Evolutionary conservation across 805 yeast species (phyloP).

Genomic region (Metschnikowia similis): DNA sequence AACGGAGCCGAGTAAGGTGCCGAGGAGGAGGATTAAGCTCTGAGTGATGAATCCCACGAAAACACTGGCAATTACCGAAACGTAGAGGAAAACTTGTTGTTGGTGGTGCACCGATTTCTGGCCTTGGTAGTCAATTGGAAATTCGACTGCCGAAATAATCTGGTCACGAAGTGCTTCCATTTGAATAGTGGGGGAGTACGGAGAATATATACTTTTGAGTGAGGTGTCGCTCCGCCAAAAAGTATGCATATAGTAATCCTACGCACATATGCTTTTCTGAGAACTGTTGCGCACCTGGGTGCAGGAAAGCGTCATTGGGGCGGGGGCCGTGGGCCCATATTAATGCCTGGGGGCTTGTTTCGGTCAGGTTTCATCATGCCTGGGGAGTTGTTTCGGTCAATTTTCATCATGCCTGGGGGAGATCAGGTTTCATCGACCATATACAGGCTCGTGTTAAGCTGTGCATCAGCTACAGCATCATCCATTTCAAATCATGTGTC

Average conservation of each 20-base stretch:
- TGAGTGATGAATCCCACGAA: constrained; percentile 46
- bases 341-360: too few species aligned
- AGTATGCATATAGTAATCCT: not conserved
- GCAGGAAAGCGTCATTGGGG: not conserved
- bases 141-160: constrained; percentile 19
- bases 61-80: constrained; percentile 34
- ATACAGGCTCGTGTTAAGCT: too few species aligned
- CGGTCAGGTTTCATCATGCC: too few species aligned
- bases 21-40: constrained; percentile 37
- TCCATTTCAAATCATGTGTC: too few species aligned
- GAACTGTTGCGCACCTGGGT: not conserved
- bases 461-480: too few species aligned
- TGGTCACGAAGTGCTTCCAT: constrained; percentile 16
- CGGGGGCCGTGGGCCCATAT: not conserved
- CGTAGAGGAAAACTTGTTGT: constrained; percentile 21
- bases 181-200: constrained; percentile 3
- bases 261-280: constrained; percentile 1
- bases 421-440: too few species aligned
- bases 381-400: too few species aligned
- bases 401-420: too few species aligned
- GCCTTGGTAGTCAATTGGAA: constrained; percentile 50
- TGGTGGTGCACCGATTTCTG: constrained; percentile 42
- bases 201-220: not conserved
- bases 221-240: constrained; percentile 6
- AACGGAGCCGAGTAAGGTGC: constrained; percentile 33